Conservation (phyloP, 805 yeast genomes). For the Monosporozyma aerobia region DNA sequence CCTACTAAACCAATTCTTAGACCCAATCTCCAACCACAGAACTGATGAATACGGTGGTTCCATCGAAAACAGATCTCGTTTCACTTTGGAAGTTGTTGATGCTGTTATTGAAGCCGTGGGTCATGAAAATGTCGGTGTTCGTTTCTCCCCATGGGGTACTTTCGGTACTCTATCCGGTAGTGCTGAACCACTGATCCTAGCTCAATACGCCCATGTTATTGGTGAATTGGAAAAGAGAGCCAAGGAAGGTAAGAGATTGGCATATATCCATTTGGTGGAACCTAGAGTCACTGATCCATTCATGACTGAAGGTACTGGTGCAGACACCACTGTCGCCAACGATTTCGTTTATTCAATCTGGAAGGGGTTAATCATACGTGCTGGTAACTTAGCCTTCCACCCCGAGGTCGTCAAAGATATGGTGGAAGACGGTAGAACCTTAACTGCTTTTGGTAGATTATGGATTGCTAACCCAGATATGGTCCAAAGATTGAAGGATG, state of each 20-base stretch:
- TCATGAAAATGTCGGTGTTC: slow-evolving; percentile 14
- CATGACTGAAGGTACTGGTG: slow-evolving; percentile 29
- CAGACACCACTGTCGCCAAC: slow-evolving; percentile 23
- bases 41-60: slow-evolving; percentile 49
- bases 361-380: slow-evolving; percentile 35
- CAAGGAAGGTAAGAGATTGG: slow-evolving; percentile 26
- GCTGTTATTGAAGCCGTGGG: slow-evolving; percentile 44
- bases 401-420: slow-evolving; percentile 19
- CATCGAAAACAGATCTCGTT: slow-evolving; percentile 40
- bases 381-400: slow-evolving; percentile 26
- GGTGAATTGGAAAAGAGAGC: slow-evolving; percentile 16
- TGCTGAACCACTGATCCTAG: slow-evolving; percentile 27
- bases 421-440: slow-evolving; percentile 32
- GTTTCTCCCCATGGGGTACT: slow-evolving; percentile 42
- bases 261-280: slow-evolving; percentile 38
- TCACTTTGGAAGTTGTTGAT: slow-evolving; percentile 41
- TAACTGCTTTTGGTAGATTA: slow-evolving; percentile 36
- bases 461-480: slow-evolving; percentile 49
- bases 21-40: slow-evolving; percentile 36
- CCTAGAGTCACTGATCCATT: no score
- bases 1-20: slow-evolving; percentile 46
- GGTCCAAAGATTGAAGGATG: slow-evolving; percentile 33
- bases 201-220: slow-evolving; percentile 32
- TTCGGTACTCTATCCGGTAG: slow-evolving; percentile 34
- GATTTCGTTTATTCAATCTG: slow-evolving; percentile 32